phyloP scores from a whole-genome alignment of 768 basidiomycete genomes.

The Boletus vermiculosoides region DNA sequence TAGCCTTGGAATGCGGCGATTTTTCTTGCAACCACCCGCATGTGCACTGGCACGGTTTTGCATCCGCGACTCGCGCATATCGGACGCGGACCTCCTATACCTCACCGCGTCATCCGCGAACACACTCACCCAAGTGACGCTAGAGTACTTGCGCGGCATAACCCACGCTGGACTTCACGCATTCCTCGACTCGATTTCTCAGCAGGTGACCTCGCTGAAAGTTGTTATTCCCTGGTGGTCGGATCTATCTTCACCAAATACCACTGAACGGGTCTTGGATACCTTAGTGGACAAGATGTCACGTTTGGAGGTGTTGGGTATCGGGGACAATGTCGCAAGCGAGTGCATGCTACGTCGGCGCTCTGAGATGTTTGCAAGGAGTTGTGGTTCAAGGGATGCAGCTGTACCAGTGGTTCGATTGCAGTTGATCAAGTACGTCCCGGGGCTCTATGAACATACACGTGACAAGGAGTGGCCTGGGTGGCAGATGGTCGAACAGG shows the following conservation, averaged over 20 bases:
- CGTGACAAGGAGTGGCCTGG: background rate
- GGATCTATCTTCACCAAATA: too few species aligned
- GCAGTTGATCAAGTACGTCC: background rate
- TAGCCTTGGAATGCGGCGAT: too few species aligned
- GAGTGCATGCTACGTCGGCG: background rate
- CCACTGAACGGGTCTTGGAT: background rate
- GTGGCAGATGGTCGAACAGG: background rate
- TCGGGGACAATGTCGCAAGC: background rate
- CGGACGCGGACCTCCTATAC: background rate
- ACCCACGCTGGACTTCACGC: background rate
- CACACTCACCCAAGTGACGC: background rate
- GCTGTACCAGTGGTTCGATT: background rate
- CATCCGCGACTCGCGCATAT: background rate
- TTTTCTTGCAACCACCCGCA: too few species aligned
- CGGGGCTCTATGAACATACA: background rate
- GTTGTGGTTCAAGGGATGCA: background rate
- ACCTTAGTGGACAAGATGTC: background rate
- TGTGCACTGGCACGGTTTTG: slow-evolving; percentile 1
- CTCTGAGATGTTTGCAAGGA: background rate
- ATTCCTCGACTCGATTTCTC: background rate
- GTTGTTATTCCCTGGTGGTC: background rate
- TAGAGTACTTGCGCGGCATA: background rate
- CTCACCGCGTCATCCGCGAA: slow-evolving; percentile 1
- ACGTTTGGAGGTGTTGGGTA: background rate
- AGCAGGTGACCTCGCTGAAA: background rate